phyloP scores from a whole-genome alignment of 257 asterid genomes.

The Datura wrightii region DNA sequence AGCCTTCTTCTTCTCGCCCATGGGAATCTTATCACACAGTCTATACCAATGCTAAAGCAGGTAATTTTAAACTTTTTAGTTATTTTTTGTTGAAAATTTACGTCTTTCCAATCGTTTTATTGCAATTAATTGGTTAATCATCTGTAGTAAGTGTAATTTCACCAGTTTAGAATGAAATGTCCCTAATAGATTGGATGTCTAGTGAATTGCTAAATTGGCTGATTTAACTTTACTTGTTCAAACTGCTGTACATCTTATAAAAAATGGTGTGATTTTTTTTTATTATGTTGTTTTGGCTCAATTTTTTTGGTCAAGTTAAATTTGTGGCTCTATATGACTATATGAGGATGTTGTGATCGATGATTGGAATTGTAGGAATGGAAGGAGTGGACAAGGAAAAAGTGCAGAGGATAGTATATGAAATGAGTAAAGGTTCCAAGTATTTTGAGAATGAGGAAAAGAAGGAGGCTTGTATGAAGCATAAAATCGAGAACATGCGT shows the following conservation, averaged over 20 bases:
- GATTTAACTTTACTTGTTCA: not conserved
- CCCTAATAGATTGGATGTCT: not conserved
- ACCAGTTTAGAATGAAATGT: not conserved
- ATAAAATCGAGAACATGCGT: constrained; percentile 74
- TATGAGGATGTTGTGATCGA: not conserved
- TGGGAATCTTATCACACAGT: constrained; percentile 97
- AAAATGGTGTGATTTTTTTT: too few relatives aligned
- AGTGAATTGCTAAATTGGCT: constrained; percentile 7
- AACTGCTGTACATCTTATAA: not conserved
- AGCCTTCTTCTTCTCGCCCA: constrained; percentile 63
- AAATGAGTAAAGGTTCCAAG: constrained; percentile 98
- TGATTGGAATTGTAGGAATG: constrained; percentile 66
- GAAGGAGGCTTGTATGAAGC: constrained; percentile 82
- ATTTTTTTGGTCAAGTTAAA: not conserved
- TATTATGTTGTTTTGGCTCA: not conserved
- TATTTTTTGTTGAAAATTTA: not conserved
- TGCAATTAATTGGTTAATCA: not conserved
- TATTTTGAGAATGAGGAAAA: constrained; percentile 87
- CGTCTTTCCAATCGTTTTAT: not conserved
- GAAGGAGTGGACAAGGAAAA: constrained; percentile 99
- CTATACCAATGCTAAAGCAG: constrained; percentile 94
- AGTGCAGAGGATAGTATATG: constrained; percentile 92
- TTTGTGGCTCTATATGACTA: not conserved
- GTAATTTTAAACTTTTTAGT: constrained; percentile 39
- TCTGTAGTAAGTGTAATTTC: not conserved